phyloP scores from a whole-genome alignment of 2,329 filamentous ascomycete genomes.

The Chaetomium globosum region DNA sequence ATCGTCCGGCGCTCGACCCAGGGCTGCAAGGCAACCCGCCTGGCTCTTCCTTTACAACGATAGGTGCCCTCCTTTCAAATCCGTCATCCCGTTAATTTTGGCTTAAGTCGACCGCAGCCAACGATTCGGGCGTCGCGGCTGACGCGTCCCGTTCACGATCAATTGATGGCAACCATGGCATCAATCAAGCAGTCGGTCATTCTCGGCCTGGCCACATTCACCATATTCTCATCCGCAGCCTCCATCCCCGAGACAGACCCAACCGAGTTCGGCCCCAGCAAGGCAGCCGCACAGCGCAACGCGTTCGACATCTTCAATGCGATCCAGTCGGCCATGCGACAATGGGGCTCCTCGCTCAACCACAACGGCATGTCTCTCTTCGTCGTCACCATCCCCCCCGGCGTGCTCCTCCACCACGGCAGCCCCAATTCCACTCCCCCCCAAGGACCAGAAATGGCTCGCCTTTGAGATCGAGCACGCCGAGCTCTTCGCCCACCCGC shows the following conservation, averaged over 20 bases:
- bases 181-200: neutral
- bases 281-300: slow-evolving; percentile 51
- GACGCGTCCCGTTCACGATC: neutral
- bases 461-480: slow-evolving; percentile 79
- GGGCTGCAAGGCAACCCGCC: neutral
- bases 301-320: slow-evolving; percentile 72
- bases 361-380: slow-evolving; percentile 79
- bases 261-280: slow-evolving; percentile 39
- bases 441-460: slow-evolving; percentile 67
- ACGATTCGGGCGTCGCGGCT: neutral
- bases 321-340: slow-evolving; percentile 69
- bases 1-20: neutral
- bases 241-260: neutral
- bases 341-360: slow-evolving; percentile 72
- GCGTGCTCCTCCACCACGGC: slow-evolving; percentile 70
- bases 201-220: slow-evolving; percentile 6
- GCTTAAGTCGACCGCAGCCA: neutral
- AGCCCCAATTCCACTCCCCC: slow-evolving; percentile 50
- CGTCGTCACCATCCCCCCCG: slow-evolving; percentile 64
- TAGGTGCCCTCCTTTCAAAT: neutral
- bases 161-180: neutral
- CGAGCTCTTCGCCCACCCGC: slow-evolving; percentile 59
- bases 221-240: neutral
- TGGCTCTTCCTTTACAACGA: neutral
- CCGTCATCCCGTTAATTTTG: neutral